These are phyloP conservation scores for Capronia americana DNA, from an alignment of 2,329 filamentous ascomycete genomes.

Conservation along the genomic window DNA sequence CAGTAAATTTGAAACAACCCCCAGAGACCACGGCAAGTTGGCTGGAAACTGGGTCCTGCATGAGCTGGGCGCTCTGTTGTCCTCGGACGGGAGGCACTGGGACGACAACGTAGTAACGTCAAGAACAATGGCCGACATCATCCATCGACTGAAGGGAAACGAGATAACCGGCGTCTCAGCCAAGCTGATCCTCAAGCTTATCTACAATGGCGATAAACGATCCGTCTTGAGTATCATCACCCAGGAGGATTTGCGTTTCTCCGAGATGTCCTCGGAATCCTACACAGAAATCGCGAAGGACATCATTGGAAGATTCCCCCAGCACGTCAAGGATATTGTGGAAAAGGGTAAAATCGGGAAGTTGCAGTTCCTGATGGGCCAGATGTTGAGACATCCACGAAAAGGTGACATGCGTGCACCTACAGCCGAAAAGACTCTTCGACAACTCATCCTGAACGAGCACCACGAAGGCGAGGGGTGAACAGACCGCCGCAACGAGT, in stretches of 20 bases:
- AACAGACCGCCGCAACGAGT: not conserved
- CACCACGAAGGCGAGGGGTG: not conserved
- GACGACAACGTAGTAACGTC: conserved; percentile 48
- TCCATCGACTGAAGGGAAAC: conserved; percentile 52
- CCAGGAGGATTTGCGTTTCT: conserved; percentile 62
- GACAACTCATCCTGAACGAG: conserved; percentile 18
- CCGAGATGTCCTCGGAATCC: conserved; percentile 61
- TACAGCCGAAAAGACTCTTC: conserved; percentile 61
- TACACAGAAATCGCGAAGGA: conserved; percentile 62
- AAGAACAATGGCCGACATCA: conserved; percentile 52
- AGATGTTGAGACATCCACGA: conserved; percentile 68
- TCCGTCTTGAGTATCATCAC: conserved; percentile 61
- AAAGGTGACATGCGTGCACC: conserved; percentile 68
- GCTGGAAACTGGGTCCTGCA: conserved; percentile 76
- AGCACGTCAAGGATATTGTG: conserved; percentile 65
- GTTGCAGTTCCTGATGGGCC: conserved; percentile 70
- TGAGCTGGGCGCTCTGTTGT: conserved; percentile 70
- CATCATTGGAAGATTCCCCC: conserved; percentile 61
- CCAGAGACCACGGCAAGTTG: conserved; percentile 52
- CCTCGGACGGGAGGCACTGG: conserved; percentile 59
- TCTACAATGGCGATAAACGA: conserved; percentile 60
- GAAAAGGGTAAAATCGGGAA: conserved; percentile 68
- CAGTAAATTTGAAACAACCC: conserved; percentile 41
- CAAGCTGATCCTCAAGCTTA: conserved; percentile 63
- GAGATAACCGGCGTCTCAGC: conserved; percentile 63